Base-by-base conservation (phyloP, 768 basidiomycete species). In the Chiua virens region DNA sequence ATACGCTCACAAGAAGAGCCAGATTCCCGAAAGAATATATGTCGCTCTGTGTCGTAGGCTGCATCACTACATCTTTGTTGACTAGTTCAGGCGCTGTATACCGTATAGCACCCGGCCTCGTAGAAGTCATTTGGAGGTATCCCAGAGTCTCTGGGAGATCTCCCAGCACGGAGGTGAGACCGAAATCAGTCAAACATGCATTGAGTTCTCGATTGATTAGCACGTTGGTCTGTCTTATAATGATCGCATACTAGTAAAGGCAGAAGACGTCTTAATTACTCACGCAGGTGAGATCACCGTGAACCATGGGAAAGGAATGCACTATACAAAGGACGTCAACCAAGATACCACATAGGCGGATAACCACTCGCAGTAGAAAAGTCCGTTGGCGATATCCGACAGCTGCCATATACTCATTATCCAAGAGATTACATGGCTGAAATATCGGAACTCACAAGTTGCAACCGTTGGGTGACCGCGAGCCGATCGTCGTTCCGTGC, bases 121-220 rank as follows among this genome's bases (percentile, higher is more conserved):
- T 67, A 68, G 43, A 75, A 63, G 35, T 55, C 50, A 42, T 47
- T 27, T 46, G 32, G 20, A 52, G 51, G 27, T 42, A 47, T 1
- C 23, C n/a, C n/a, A 47, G 21, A 4, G n/a, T 40, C 10, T 52
- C 51, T 21, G 45, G 51, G 11, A 42, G 42, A 11, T 47, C 34
- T 30, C 45, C 49, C 27, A 52, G 17, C 22, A 52, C 5, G 2
- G 74, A 73, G 18, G 67, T 64, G 43, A 61, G 18, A 4, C 77
- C 77, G 49, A 78, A 78, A 51, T 77, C 78, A 50, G 72, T 71
- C 8, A 79, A 58, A 18, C 68, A 64, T 5, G 71, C 76, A 23
- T 68, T 69, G 28, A 68, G 49, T 4, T 47, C 22, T 11, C 22
- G 45, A 14, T 53, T 44, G 14, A 54, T 21, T 35, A 58, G 47